Evolutionary conservation across 2,329 filamentous ascomycete species (phyloP), one percentile per base, ranked within the genome.

Genomic region (Beauveria australis): DNA sequence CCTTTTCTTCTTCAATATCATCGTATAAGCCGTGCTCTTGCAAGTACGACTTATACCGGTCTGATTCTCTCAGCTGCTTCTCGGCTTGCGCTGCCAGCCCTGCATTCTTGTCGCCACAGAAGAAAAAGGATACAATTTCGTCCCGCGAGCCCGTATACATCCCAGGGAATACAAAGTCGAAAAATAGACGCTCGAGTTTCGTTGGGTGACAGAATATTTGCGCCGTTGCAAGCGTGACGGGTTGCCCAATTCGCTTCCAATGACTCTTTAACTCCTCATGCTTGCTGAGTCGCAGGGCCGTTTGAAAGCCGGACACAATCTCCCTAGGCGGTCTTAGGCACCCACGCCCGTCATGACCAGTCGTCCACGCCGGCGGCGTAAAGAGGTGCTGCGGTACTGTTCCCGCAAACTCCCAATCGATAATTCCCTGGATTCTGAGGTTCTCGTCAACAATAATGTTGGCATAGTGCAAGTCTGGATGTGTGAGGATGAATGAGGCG

Each of bases 381-480:
- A 64, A 66, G 3, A 66, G 33, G 18, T 62, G 53, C 18, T 40
- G 62, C 2, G 65, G 65, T 26, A 66, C 55, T 22, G 61, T 64
- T 30, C 62, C 41, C 3, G 63, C 37, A 37, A 63, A 65, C 58
- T 70, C 67, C 68, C 68, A 69, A 53, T 70, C 68, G 28, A 71
- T 63, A 49, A 70, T 58, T 37, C 62, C 64, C 1, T 59, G 62
- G n/a, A 69, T 63, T n/a, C 61, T 54, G 37, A 66, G 66, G 12
- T 67, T 48, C 37, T 67, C 62, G 26, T 64, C 56, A 43, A 70
- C 59, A 37, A 70, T 66, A 4, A 68, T 65, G 52, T 70, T 71
- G 24, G 63, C 46, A 44, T 60, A 63, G 52, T 63, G 54, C n/a
- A 47, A n/a, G 44, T 67, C 65, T 3, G 47, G 52, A 53, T 66